These are phyloP conservation scores for Phytophthora palmivora DNA, from an alignment of 352 stramenopile species.

Conservation along the genomic window DNA sequence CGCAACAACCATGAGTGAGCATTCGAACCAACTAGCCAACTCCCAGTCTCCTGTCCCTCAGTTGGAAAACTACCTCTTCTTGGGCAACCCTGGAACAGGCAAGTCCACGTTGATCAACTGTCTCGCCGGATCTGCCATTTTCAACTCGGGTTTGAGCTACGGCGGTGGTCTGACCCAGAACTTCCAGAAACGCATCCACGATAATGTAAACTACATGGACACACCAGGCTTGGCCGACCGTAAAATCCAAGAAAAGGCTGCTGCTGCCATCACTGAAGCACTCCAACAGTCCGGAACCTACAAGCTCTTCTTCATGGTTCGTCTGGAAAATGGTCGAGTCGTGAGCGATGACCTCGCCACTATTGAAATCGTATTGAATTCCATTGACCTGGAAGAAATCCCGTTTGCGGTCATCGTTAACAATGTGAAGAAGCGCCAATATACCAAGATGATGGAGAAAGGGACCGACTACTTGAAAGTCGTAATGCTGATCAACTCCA, in stretches of 20 bases:
- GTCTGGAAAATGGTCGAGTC: conserved; percentile 26
- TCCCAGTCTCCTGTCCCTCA: neutral
- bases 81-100: conserved; percentile 8
- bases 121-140: neutral
- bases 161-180: neutral
- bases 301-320: conserved; percentile 38
- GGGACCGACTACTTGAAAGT: conserved; percentile 12
- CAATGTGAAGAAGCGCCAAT: conserved; percentile 24
- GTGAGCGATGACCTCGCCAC: conserved; percentile 28
- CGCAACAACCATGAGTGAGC: neutral
- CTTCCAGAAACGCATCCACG: neutral
- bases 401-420: conserved; percentile 31
- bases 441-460: conserved; percentile 13
- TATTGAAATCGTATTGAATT: conserved; percentile 26
- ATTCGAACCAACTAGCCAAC: neutral
- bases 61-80: conserved; percentile 9
- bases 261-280: conserved; percentile 25
- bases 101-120: conserved; percentile 13
- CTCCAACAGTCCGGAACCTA: conserved; percentile 24
- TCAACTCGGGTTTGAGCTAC: conserved; percentile 7
- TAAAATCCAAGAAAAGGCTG: conserved; percentile 1
- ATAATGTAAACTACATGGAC: conserved; percentile 26
- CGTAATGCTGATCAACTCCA: conserved; percentile 15
- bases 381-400: conserved; percentile 16
- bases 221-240: conserved; percentile 26